Evolutionary conservation across 2,329 filamentous ascomycete species (phyloP).

Genomic region (Xylaria polymorpha): DNA sequence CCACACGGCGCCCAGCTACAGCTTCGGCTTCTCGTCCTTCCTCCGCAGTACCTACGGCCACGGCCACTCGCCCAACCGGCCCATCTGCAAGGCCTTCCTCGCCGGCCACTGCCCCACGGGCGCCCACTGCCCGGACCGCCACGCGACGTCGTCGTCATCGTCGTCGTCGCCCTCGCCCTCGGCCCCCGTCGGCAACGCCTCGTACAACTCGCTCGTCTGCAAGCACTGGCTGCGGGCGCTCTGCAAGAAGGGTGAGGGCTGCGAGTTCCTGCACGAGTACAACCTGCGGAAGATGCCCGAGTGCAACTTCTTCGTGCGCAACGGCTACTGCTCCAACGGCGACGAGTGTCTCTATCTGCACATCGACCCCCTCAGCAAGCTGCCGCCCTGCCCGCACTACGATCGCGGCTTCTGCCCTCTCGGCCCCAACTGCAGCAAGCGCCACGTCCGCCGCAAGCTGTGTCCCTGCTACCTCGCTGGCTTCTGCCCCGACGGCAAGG

Average conservation of each 20-base stretch:
- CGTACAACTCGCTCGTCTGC: constrained; percentile 88
- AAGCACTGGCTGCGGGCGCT: constrained; percentile 98
- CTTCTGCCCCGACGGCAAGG: constrained; percentile 86
- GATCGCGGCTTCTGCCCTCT: constrained; percentile 94
- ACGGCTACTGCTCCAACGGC: constrained; percentile 94
- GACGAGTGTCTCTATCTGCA: constrained; percentile 96
- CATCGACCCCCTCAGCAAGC: constrained; percentile 82
- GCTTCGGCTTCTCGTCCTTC: constrained; percentile 88
- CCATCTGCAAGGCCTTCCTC: constrained; percentile 86
- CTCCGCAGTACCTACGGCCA: constrained; percentile 86
- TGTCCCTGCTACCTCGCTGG: constrained; percentile 91
- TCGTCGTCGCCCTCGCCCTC: background rate
- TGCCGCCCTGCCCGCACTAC: constrained; percentile 89
- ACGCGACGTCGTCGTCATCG: constrained; percentile 54
- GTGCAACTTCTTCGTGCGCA: constrained; percentile 94
- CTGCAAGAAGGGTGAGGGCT: constrained; percentile 96
- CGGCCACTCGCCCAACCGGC: constrained; percentile 80
- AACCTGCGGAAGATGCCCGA: constrained; percentile 98
- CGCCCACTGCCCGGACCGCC: constrained; percentile 85
- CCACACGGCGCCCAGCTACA: constrained; percentile 68
- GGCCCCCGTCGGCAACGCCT: constrained; percentile 53
- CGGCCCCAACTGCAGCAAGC: constrained; percentile 86
- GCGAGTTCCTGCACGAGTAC: constrained; percentile 99
- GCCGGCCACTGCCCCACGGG: constrained; percentile 89
- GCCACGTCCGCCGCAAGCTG: constrained; percentile 83